Conservation (phyloP, 371 early-diverging fungal genomes). For the Mucor circinelloides region DNA sequence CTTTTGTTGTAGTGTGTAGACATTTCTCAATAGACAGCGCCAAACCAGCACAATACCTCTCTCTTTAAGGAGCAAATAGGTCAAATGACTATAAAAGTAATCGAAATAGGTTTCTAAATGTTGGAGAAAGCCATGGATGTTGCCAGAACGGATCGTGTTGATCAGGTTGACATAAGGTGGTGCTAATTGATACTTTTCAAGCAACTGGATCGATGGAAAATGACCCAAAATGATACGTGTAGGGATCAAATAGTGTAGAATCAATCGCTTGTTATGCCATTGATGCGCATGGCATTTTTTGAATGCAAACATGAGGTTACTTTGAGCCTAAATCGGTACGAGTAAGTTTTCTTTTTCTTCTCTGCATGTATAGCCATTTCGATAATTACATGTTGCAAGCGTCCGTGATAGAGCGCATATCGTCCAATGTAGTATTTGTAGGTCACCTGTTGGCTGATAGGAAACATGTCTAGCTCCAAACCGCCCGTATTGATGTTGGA, state of each 20-base stretch:
- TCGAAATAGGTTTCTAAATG: slow-evolving; percentile 35
- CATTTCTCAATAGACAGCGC: slow-evolving; percentile 40
- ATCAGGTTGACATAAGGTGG: slow-evolving; percentile 27
- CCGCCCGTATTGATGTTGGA: slow-evolving; percentile 52
- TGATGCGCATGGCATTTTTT: slow-evolving; percentile 32
- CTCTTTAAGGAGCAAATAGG: slow-evolving; percentile 37
- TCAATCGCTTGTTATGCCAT: slow-evolving; percentile 44
- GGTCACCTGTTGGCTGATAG: slow-evolving; percentile 59
- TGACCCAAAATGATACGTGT: slow-evolving; percentile 55
- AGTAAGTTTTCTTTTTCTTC: no score
- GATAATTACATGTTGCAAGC: slow-evolving; percentile 31
- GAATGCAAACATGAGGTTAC: slow-evolving; percentile 53
- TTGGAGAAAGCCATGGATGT: slow-evolving; percentile 29
- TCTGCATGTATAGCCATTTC: background rate
- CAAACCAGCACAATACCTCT: slow-evolving; percentile 43
- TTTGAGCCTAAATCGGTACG: slow-evolving; percentile 33
- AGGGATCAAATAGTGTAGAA: slow-evolving; percentile 54
- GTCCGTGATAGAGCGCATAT: slow-evolving; percentile 48
- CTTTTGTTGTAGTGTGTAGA: slow-evolving; percentile 24
- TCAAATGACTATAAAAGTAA: slow-evolving; percentile 31
- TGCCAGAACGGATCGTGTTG: slow-evolving; percentile 28
- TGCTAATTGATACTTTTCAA: slow-evolving; percentile 39
- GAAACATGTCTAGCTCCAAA: slow-evolving; percentile 41
- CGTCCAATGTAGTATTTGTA: slow-evolving; percentile 62
- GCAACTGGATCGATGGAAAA: slow-evolving; percentile 35